Conservation (phyloP, 805 yeast genomes). For the Lipomyces starkeyi region DNA sequence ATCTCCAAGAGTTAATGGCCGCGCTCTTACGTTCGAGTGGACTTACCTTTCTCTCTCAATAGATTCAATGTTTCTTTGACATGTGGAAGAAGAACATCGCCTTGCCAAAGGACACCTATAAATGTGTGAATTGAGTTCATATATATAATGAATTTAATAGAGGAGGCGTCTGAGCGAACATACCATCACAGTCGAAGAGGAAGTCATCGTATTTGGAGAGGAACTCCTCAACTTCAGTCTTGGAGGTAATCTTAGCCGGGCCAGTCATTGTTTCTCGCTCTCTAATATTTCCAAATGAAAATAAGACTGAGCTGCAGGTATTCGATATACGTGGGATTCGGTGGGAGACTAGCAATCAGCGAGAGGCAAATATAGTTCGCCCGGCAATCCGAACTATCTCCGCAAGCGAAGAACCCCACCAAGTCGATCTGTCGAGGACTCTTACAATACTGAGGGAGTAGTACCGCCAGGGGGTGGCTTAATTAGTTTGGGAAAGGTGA, state of each 20-base stretch:
- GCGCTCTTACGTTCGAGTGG: neutral
- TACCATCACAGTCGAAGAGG: conserved; percentile 90
- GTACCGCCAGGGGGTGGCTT: neutral
- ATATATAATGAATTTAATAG: neutral
- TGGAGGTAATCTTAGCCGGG: conserved; percentile 57
- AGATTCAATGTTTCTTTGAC: conserved; percentile 76
- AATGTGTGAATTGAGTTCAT: conserved; percentile 2
- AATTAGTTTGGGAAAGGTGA: no score
- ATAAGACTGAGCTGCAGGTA: neutral
- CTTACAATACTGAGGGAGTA: neutral
- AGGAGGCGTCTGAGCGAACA: neutral
- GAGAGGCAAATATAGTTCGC: neutral
- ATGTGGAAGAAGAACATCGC: conserved; percentile 77
- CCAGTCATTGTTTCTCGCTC: neutral
- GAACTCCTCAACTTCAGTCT: conserved; percentile 58
- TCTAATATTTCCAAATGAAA: neutral
- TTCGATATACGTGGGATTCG: neutral
- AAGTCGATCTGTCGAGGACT: neutral
- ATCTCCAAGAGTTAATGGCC: neutral
- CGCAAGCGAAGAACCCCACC: neutral
- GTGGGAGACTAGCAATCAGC: neutral
- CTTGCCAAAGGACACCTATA: conserved; percentile 85
- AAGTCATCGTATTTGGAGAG: conserved; percentile 79
- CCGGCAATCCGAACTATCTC: neutral
- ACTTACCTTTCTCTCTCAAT: conserved; percentile 50